Base-by-base conservation (phyloP, 495 filamentous ascomycete species). In the Neurospora sublineolata region DNA sequence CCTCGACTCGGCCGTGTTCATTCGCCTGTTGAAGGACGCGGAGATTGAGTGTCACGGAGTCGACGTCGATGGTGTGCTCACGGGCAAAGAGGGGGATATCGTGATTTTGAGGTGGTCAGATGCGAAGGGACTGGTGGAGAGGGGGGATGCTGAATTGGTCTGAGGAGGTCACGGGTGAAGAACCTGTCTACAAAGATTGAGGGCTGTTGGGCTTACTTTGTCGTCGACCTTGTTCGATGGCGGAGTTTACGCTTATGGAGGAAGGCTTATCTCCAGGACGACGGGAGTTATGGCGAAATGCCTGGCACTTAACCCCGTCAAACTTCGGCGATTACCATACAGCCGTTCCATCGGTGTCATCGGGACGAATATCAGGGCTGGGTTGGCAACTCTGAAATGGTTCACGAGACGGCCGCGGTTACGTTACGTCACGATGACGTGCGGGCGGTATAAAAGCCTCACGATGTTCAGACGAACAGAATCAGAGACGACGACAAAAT, bases 91-190 rank as follows among this genome's bases (percentile, higher is more conserved):
- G 80, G 93, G 93, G 38, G 94, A 97, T 84, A 87, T 98, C 40
- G 89, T 91, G 74, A 93, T 97, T 77, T 86, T 94, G 30, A 83
- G 95, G 74, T 99, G 95, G 92, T 90, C 91, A 52, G 92, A 90
- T 60, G 89, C 97, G 4, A 92, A 85, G 76, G 83, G 84, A 67
- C 84, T 89, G 72, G 92, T 96, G 72, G 85, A 86, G 73, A 86
- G 81, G 40, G 93, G 93, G 38, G 88, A 92, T 74, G 88, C 93
- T 39, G 95, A 99, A 80, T 82, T 98, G 78, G 87, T 97, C 70
- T 97, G 80, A 87, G 27, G 37, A 37, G 11, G 18, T 9, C 18
- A 60, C n/a, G 33, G 11, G 3, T 14, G 60, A 36, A 42, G 1
- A 60, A 70, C 6, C 12, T 42, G 36, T 30, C 23, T 27, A 33